A percentile compares a stretch with the other conserved stretches of the same genome.
These are phyloP conservation scores for Penicillium palitans DNA, from an alignment of 2,329 filamentous ascomycete genomes.

Conservation along the genomic window DNA sequence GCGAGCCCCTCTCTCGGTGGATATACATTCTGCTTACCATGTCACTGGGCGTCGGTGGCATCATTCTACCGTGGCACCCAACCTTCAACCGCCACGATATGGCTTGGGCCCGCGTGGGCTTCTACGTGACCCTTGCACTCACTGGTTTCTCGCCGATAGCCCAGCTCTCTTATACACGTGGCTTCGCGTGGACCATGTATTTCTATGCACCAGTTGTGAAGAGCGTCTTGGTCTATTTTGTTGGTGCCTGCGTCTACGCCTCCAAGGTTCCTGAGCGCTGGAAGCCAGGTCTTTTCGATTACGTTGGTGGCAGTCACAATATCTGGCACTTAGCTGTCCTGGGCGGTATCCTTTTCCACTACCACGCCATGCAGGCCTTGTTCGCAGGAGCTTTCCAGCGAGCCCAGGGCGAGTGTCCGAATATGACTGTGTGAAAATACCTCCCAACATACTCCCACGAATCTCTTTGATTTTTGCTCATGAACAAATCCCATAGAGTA, in stretches of 20 bases:
- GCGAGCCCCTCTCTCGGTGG: conserved; percentile 84
- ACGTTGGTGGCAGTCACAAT: conserved; percentile 92
- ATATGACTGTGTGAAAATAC: conserved; percentile 26
- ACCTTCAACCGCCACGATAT: conserved; percentile 90
- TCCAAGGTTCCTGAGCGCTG: conserved; percentile 91
- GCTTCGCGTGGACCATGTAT: conserved; percentile 75
- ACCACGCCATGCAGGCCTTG: conserved; percentile 92
- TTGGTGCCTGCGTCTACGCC: conserved; percentile 83
- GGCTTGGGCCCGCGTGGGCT: conserved; percentile 87
- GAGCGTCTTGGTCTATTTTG: conserved; percentile 80
- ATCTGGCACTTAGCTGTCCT: conserved; percentile 96
- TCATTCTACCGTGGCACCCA: conserved; percentile 93
- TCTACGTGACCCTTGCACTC: conserved; percentile 82
- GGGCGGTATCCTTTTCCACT: conserved; percentile 96
- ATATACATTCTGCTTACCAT: conserved; percentile 82
- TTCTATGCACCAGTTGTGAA: conserved; percentile 89
- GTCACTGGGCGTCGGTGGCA: conserved; percentile 77
- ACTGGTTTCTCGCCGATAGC: conserved; percentile 88
- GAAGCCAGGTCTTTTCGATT: conserved; percentile 91
- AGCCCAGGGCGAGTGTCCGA: conserved; percentile 54
- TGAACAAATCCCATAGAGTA: conserved; percentile 11
- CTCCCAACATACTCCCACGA: conserved; percentile 1
- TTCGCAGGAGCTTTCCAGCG: conserved; percentile 75
- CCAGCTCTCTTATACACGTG: conserved; percentile 77
- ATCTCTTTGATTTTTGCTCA: conserved; percentile 8